Percentiles rank a stretch among this genome's conserved stretches.
These are phyloP conservation scores for Haplographium delicatum DNA, from an alignment of 495 filamentous ascomycete genomes.

Conservation along the genomic window DNA sequence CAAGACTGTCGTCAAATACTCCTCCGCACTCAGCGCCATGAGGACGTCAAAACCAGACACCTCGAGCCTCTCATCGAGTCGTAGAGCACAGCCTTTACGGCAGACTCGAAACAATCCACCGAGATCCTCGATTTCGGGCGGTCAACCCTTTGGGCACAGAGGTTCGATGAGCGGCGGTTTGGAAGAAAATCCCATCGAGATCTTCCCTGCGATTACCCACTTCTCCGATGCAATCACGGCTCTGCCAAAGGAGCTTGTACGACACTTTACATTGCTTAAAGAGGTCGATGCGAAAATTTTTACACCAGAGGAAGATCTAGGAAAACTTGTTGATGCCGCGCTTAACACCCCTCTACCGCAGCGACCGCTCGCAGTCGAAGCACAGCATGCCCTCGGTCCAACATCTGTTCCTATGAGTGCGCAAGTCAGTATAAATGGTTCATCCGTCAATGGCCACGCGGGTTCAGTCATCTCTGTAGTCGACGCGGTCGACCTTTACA, in stretches of 20 bases:
- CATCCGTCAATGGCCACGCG: conserved; percentile 25
- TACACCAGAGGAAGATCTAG: conserved; percentile 64
- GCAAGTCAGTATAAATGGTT: conserved; percentile 33
- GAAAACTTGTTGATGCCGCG: conserved; percentile 61
- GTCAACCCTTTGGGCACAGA: conserved; percentile 32
- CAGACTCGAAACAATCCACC: conserved; percentile 52
- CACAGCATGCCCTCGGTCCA: conserved; percentile 25
- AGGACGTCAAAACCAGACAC: conserved; percentile 43
- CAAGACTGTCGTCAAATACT: conserved; percentile 6
- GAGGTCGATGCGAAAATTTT: conserved; percentile 96
- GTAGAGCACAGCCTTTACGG: conserved; percentile 54
- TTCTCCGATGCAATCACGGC: conserved; percentile 92
- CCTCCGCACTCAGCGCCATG: conserved; percentile 31
- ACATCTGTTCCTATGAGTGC: conserved; percentile 37
- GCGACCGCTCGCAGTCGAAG: conserved; percentile 29
- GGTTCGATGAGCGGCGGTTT: conserved; percentile 37
- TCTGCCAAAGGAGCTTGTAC: conserved; percentile 87
- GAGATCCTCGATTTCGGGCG: conserved; percentile 38
- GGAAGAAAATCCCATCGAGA: conserved; percentile 44
- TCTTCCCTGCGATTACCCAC: conserved; percentile 90
- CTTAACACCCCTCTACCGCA: conserved; percentile 51
- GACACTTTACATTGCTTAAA: conserved; percentile 90
- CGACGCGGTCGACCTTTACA: conserved; percentile 31
- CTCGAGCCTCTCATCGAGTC: conserved; percentile 39
- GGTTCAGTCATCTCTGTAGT: conserved; percentile 29